Evolutionary conservation across 345 rosid genomes (phyloP).

Genomic region (Firmiana major): DNA sequence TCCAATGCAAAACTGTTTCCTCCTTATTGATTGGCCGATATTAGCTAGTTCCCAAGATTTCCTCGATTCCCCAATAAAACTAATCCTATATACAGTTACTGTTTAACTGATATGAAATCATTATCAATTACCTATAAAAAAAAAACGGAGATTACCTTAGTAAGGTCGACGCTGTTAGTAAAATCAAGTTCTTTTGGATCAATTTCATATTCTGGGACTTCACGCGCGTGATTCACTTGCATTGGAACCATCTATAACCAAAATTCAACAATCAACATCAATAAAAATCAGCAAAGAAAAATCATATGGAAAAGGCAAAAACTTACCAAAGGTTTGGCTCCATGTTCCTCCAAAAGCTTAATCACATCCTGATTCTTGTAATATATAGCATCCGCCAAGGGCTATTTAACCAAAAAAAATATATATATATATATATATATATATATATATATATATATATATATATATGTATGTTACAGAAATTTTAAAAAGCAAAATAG

Average conservation of each 20-base stretch:
- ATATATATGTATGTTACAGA: not conserved
- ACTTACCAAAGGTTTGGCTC: conserved; percentile 79
- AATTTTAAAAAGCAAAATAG: not conserved
- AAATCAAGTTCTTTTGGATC: conserved; percentile 70
- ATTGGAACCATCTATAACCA: conserved; percentile 70
- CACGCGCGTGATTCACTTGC: conserved; percentile 81
- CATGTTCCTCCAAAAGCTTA: conserved; percentile 68
- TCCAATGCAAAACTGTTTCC: not conserved
- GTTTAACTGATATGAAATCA: not conserved
- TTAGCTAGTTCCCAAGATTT: not conserved
- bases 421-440: no score
- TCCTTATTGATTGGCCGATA: not conserved
- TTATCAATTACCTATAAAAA: not conserved
- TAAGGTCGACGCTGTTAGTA: conserved; percentile 62
- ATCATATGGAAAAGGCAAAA: conserved; percentile 3
- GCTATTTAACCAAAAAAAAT: conserved; percentile 51
- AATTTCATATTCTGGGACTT: conserved; percentile 94
- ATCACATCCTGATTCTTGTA: conserved; percentile 78
- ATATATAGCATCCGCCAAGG: conserved; percentile 85
- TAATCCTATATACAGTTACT: not conserved
- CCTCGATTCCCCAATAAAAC: not conserved
- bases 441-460: no score
- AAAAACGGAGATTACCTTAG: conserved; percentile 46
- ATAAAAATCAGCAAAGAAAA: not conserved
- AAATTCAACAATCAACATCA: not conserved